Base-by-base conservation (phyloP, 257 asterid genomes). In the Penstemon barbatus region DNA sequence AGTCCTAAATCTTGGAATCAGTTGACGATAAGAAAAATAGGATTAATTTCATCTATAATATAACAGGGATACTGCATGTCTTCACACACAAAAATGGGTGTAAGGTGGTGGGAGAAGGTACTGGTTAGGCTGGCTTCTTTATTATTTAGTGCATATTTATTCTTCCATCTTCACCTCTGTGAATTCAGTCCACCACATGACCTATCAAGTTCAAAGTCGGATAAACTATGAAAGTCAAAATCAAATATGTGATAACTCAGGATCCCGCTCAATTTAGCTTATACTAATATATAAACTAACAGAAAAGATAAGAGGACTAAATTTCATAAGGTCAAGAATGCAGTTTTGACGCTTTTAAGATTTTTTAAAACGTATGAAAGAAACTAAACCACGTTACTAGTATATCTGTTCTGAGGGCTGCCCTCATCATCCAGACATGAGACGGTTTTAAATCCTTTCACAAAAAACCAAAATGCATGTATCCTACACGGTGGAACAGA, bases 181-280 rank as follows among this genome's bases (percentile, higher is more conserved):
- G 49, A 45, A 54, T 38, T 36, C 50, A 50, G 53, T 63, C 72
- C 59, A 15, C 52, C 15, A 36, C 33, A 44, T 56, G 38, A 57
- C 40, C 4, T 12, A 48, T 51, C 11, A 25, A 73, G 69, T 25
- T 66, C 64, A 67, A 73, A 57, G 51, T 59, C 10, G 42, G 76
- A 38, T 33, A 66, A 41, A 66, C 8, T 70, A 75, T 1, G 11
- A 5, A 52, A 72, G 25, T 54, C 40, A 33, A 37, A 40, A 57
- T 43, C 38, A 18, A 13, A 64, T 42, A 36, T 52, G 25, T 4
- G 38, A 61, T 64, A 54, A 38, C 63, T 45, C 33, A 48, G 56
- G 61, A 61, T 37, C 49, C 9, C 42, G 11, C 42, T 53, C 19
- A 6, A 39, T 64, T 4, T 39, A 11, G 57, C 49, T 46, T 62